Conservation (phyloP, 345 rosid genomes). For the Melaleuca quinquenervia region DNA sequence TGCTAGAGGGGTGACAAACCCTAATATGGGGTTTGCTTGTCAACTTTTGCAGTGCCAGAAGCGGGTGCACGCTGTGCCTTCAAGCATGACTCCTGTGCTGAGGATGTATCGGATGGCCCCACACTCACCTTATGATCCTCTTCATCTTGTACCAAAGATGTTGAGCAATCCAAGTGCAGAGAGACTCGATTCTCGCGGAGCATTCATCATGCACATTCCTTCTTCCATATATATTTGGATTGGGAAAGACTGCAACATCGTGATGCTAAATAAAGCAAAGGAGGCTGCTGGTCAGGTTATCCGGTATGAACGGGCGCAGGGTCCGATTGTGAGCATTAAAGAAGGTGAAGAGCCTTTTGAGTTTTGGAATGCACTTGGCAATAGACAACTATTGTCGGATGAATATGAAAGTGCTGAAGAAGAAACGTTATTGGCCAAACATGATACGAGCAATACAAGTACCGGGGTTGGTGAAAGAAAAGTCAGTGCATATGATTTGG, state of each 20-base stretch:
- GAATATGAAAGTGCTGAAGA: constrained; percentile 8
- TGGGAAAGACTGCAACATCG: constrained; percentile 33
- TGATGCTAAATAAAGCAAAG: constrained; percentile 39
- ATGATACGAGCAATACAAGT: constrained; percentile 1
- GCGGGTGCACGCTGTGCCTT: constrained; percentile 57
- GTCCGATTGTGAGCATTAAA: constrained; percentile 26
- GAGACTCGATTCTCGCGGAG: constrained; percentile 63
- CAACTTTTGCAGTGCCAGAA: constrained; percentile 75
- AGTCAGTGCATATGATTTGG: constrained; percentile 46
- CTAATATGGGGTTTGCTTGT: constrained; percentile 71
- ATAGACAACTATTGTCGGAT: constrained; percentile 17
- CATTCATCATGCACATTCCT: constrained; percentile 51
- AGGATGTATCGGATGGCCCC: constrained; percentile 68
- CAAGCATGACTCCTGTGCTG: constrained; percentile 43
- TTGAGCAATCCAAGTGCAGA: constrained; percentile 22
- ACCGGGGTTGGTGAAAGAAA: constrained; percentile 16
- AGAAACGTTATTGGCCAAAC: constrained; percentile 2
- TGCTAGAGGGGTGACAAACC: constrained; percentile 62
- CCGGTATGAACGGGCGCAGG: constrained; percentile 47
- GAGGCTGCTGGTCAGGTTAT: constrained; percentile 62
- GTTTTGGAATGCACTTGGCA: constrained; percentile 53
- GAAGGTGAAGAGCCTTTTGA: constrained; percentile 55
- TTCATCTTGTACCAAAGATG: constrained; percentile 69
- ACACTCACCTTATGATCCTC: constrained; percentile 65
- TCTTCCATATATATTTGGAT: constrained; percentile 48